A percentile compares a stretch with the other conserved stretches of the same genome.
Conservation (phyloP, 257 asterid species). For the Euphrasia confusa region DNA sequence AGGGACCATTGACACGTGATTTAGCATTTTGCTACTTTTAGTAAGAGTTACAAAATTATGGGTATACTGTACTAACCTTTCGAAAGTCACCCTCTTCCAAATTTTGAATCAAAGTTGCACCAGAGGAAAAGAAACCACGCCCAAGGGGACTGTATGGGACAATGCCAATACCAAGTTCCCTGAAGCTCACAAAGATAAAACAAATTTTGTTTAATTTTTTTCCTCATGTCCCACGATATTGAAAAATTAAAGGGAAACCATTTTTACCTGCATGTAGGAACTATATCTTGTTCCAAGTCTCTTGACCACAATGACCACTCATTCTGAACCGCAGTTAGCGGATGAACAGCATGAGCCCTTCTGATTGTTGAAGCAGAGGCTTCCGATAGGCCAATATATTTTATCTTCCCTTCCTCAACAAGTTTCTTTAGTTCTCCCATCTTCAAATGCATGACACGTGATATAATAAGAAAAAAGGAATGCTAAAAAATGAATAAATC, state of each 20-base stretch:
- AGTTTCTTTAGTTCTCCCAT: conserved; percentile 73
- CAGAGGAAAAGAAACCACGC: conserved; percentile 42
- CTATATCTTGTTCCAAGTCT: conserved; percentile 56
- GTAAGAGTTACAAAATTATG: neutral
- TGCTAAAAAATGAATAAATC: neutral
- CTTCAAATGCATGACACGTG: conserved; percentile 26
- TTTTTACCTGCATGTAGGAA: conserved; percentile 60
- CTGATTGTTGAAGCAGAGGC: conserved; percentile 67
- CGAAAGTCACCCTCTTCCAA: conserved; percentile 35
- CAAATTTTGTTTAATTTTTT: neutral
- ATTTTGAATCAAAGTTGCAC: conserved; percentile 32
- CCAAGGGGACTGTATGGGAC: conserved; percentile 58
- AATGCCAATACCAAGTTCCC: conserved; percentile 53
- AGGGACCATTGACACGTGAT: too few relatives aligned
- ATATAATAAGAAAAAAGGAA: neutral
- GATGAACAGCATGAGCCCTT: conserved; percentile 80
- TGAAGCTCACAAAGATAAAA: conserved; percentile 23
- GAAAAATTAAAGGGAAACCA: neutral
- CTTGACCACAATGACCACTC: conserved; percentile 81
- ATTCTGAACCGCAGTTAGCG: conserved; percentile 57
- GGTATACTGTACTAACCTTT: conserved; percentile 30
- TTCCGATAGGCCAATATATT: conserved; percentile 70
- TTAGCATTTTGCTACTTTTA: neutral
- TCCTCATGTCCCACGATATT: neutral
- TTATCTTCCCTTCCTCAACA: conserved; percentile 72